Conservation (phyloP, 2,329 filamentous ascomycete genomes). For the Massarina eburnea region DNA sequence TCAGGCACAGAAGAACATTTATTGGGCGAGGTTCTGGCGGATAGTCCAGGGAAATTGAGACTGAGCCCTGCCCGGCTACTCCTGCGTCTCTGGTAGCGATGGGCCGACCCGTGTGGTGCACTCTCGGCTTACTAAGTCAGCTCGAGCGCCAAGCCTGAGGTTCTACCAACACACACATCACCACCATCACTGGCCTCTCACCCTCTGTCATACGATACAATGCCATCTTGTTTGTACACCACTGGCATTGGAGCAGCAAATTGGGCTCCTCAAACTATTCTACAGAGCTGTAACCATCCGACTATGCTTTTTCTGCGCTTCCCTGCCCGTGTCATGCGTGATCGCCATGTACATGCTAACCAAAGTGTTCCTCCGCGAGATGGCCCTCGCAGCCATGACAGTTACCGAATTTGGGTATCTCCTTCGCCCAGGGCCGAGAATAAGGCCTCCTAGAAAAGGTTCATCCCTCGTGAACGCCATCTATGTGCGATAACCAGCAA, state of each 20-base stretch:
- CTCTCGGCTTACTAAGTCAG: too few species aligned
- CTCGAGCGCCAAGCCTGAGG: too few species aligned
- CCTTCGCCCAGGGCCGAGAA: slow-evolving; percentile 33
- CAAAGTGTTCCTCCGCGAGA: slow-evolving; percentile 32
- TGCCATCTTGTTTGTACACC: slow-evolving; percentile 9
- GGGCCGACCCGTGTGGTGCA: too few species aligned
- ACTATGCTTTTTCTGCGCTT: slow-evolving; percentile 41
- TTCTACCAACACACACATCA: too few species aligned
- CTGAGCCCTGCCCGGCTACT: too few species aligned
- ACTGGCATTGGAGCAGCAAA: slow-evolving; percentile 29
- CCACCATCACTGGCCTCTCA: too few species aligned
- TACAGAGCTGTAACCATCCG: slow-evolving; percentile 36
- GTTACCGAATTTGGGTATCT: slow-evolving; percentile 37
- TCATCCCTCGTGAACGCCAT: slow-evolving; percentile 42
- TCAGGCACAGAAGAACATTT: neutral
- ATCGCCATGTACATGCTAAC: slow-evolving; percentile 32
- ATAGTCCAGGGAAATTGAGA: too few species aligned
- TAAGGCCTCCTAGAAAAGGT: slow-evolving; percentile 30
- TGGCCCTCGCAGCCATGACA: slow-evolving; percentile 20
- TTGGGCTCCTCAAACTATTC: slow-evolving; percentile 28
- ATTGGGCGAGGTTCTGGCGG: slow-evolving; percentile 4
- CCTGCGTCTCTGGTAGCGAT: too few species aligned
- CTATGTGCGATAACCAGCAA: slow-evolving; percentile 41
- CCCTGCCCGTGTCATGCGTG: slow-evolving; percentile 38
- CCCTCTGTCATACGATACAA: neutral